phyloP scores from a whole-genome alignment of 495 filamentous ascomycete species.

The Aspergillus diversus region DNA sequence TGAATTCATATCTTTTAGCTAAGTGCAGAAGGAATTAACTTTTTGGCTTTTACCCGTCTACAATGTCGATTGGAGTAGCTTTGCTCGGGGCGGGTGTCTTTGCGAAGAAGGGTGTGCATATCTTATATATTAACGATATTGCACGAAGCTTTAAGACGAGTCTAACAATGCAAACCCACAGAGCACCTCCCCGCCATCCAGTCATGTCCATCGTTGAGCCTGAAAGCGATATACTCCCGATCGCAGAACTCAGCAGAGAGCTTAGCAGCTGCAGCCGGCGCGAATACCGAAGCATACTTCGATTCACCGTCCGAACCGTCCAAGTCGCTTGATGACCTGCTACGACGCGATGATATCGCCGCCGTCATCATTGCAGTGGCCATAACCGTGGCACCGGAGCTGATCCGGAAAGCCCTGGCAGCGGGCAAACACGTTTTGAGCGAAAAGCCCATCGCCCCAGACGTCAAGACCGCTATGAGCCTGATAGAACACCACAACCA shows the following conservation, averaged over 20 bases:
- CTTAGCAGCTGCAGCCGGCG: slow-evolving; percentile 5
- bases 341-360: slow-evolving; percentile 28
- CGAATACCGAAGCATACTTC: slow-evolving; percentile 21
- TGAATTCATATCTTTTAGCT: neutral
- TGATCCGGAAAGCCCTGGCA: slow-evolving; percentile 21
- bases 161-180: slow-evolving; percentile 5
- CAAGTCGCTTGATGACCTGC: slow-evolving; percentile 26
- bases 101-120: slow-evolving; percentile 15
- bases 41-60: no score
- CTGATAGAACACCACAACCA: slow-evolving; percentile 59
- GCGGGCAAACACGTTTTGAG: slow-evolving; percentile 35
- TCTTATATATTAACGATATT: neutral
- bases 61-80: slow-evolving; percentile 10
- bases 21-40: neutral
- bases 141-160: no score
- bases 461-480: slow-evolving; percentile 56
- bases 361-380: slow-evolving; percentile 32
- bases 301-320: slow-evolving; percentile 12
- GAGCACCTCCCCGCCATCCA: slow-evolving; percentile 31
- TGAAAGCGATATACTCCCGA: slow-evolving; percentile 35
- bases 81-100: slow-evolving; percentile 21
- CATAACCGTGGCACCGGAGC: slow-evolving; percentile 23
- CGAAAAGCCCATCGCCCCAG: slow-evolving; percentile 71
- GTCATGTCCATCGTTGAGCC: slow-evolving; percentile 8
- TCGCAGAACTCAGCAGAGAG: slow-evolving; percentile 25